These are phyloP conservation scores for Rosa hybrid DNA, from an alignment of 331 rosid species.

Conservation along the genomic window DNA sequence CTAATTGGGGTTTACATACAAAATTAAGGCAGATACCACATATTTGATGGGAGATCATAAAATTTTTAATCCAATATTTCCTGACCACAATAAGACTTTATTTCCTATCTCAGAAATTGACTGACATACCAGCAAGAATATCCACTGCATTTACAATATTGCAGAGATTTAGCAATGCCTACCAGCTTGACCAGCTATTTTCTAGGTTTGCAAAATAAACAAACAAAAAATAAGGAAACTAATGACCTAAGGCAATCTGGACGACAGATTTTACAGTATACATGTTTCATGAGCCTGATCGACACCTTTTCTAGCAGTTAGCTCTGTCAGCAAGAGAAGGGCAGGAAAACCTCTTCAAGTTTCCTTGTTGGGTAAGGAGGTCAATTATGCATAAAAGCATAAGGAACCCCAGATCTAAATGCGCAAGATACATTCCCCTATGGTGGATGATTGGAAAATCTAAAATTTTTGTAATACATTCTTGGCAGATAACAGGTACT, in stretches of 20 bases:
- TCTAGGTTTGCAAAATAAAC: not conserved
- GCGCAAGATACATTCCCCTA: not conserved
- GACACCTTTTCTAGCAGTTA: not conserved
- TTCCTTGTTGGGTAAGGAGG: not conserved
- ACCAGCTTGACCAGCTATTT: conserved; percentile 7
- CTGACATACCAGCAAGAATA: not conserved
- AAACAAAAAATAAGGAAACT: not conserved
- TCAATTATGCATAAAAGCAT: not conserved
- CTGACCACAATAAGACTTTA: not conserved
- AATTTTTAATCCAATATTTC: not conserved
- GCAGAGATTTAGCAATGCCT: not conserved
- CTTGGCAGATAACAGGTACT: not conserved
- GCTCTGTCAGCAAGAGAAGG: not conserved
- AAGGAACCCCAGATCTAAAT: not conserved
- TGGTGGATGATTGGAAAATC: not conserved
- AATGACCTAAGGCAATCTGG: not conserved
- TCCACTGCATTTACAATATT: not conserved
- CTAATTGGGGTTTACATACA: not conserved
- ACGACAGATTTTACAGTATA: not conserved
- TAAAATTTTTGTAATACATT: not conserved
- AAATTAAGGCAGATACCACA: not conserved
- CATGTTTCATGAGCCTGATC: not conserved
- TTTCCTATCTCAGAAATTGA: not conserved
- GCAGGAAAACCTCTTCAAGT: conserved; percentile 1
- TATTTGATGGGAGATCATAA: not conserved